Conservation (phyloP, 129 eudicot genomes). For the Centaurea solstitialis region DNA sequence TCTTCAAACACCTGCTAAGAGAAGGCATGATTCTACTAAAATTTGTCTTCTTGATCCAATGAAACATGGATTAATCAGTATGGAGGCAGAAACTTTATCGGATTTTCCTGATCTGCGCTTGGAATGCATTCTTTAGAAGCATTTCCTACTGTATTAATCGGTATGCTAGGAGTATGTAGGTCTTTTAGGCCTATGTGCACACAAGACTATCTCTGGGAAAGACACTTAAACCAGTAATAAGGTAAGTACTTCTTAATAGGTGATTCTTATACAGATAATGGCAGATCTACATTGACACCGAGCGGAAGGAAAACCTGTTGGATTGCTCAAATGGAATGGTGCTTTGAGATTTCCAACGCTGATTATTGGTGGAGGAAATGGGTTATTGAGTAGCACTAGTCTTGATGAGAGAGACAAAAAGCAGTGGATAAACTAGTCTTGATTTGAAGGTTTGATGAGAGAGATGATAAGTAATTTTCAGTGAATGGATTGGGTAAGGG, state of each 20-base stretch:
- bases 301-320: conserved; percentile 24
- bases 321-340: conserved; percentile 31
- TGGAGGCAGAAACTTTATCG: conserved; percentile 30
- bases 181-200: conserved; percentile 64
- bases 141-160: conserved; percentile 53
- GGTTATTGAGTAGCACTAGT: conserved; percentile 7
- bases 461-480: neutral
- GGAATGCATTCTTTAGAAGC: conserved; percentile 79
- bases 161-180: conserved; percentile 58
- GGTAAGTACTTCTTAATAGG: conserved; percentile 54
- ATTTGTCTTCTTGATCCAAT: conserved; percentile 15
- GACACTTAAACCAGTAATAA: conserved; percentile 71
- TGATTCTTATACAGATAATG: conserved; percentile 60
- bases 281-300: conserved; percentile 44
- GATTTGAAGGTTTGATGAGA: neutral
- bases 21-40: conserved; percentile 30
- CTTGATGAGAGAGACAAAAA: neutral
- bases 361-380: conserved; percentile 37
- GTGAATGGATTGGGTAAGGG: neutral
- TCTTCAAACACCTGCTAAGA: conserved; percentile 18
- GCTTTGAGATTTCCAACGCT: conserved; percentile 31
- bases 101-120: conserved; percentile 85
- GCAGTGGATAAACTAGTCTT: neutral
- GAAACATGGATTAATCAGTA: conserved; percentile 2
- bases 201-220: conserved; percentile 76